Evolutionary conservation across 73 alveolate genomes (phyloP).

Genomic region (Tetrahymena elliotti): DNA sequence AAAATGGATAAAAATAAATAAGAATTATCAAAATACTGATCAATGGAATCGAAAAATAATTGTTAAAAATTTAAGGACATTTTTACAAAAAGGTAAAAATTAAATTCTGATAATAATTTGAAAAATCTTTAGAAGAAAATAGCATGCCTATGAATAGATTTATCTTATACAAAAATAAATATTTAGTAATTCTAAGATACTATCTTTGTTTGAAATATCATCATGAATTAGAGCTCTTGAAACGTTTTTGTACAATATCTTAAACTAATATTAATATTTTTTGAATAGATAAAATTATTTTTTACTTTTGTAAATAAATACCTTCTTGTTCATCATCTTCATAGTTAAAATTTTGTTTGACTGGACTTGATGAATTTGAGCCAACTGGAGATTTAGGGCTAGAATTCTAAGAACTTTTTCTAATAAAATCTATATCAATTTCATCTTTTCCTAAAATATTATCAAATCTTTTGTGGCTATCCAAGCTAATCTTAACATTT

Average conservation of each 20-base stretch:
- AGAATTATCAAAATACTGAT: no score
- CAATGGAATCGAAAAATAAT: no score
- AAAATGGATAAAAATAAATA: no score
- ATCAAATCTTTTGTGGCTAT: not conserved
- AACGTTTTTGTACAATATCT: not conserved
- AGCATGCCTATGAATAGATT: no score
- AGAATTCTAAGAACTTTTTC: not conserved
- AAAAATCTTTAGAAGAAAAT: no score
- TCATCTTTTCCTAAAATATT: not conserved
- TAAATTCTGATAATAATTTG: no score
- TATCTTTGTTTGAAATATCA: not conserved
- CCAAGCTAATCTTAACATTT: not conserved
- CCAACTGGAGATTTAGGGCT: not conserved
- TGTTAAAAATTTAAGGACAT: no score
- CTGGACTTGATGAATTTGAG: not conserved
- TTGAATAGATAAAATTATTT: not conserved
- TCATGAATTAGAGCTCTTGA: not conserved
- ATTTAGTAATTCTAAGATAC: not conserved
- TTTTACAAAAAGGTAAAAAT: no score
- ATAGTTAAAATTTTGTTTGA: not conserved
- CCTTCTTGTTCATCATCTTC: not conserved
- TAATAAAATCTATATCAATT: not conserved
- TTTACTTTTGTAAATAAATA: not conserved
- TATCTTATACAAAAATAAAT: not conserved
- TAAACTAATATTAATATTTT: not conserved